Evolutionary conservation across 148 eudicot genomes (phyloP), one percentile per base, ranked within the genome.

Genomic region (Rhododendron ferrugineum): DNA sequence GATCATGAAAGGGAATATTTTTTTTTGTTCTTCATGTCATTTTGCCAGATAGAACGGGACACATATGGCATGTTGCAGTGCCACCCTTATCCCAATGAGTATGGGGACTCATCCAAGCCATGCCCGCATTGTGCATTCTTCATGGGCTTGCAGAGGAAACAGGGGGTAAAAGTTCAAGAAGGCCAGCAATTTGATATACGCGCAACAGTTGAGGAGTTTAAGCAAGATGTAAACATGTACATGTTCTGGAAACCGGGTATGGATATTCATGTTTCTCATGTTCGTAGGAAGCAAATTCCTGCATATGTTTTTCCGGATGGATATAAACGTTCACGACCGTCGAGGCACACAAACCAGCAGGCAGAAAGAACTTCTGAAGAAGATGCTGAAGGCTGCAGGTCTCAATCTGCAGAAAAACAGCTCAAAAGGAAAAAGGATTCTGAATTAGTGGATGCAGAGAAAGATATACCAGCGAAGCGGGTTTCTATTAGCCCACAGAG

Each of bases 401-500:
- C 89, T 37, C 85, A 72, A 13, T 88, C 89, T 84, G 74, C 86
- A 72, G 82, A 93, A 87, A 89, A 89, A 85, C 89, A 86, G 62
- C 84, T 82, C 73, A 93, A 93, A 87, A 90, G 93, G 86, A 92
- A 88, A 54, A 84, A 86, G 23, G 87, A 91, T 81, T 84, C 92
- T 85, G 90, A 89, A 83, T 82, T 50, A 80, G 89, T 78, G 42
- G 89, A 85, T 62, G 46, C 82, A 56, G 89, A 87, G n/a, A 86
- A 88, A 20, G 81, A 90, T 49, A 88, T 80, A 62, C 85, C 87
- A 34, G 90, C 72, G 73, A 93, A 92, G 83, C 91, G 90, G 86
- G 92, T 91, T 81, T 92, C 93, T 50, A 79, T 90, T 30, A 92
- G 96, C 88, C 96, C 94, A 15, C 91, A 88, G 64, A 86, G 91